Evolutionary conservation across 495 filamentous ascomycete species (phyloP).

Genomic region (Neurospora sp.): DNA sequence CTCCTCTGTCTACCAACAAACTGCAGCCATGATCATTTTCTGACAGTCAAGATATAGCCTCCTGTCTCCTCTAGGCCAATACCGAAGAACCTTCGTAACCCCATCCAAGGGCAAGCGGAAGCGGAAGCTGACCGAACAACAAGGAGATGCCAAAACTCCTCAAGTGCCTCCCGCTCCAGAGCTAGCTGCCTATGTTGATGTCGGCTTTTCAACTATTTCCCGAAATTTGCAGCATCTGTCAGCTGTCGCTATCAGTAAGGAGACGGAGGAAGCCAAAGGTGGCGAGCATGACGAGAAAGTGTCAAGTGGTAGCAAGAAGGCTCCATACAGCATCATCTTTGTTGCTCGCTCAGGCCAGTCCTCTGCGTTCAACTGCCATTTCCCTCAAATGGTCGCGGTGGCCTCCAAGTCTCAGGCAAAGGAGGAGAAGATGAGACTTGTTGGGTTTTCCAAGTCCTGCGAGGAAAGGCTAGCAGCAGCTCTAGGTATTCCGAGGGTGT

Average conservation of each 20-base stretch:
- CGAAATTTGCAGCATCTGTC: slow-evolving; percentile 41
- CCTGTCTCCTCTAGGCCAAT: slow-evolving; percentile 44
- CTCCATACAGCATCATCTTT: slow-evolving; percentile 35
- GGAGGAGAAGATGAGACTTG: slow-evolving; percentile 36
- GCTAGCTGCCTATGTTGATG: slow-evolving; percentile 39
- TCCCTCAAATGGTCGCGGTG: slow-evolving; percentile 46
- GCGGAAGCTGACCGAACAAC: slow-evolving; percentile 16
- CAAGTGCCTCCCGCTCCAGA: slow-evolving; percentile 32
- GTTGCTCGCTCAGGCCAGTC: slow-evolving; percentile 40
- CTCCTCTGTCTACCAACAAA: neutral
- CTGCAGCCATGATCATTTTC: neutral
- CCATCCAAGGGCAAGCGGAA: slow-evolving; percentile 47
- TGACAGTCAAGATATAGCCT: slow-evolving; percentile 29
- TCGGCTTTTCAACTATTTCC: slow-evolving; percentile 49
- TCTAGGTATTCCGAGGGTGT: slow-evolving; percentile 47
- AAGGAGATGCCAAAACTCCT: slow-evolving; percentile 2
- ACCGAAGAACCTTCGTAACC: slow-evolving; percentile 35
- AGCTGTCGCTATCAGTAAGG: neutral
- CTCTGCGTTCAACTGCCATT: slow-evolving; percentile 43
- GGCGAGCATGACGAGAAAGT: neutral
- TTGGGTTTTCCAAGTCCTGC: slow-evolving; percentile 43
- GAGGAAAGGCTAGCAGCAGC: slow-evolving; percentile 40
- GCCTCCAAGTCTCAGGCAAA: slow-evolving; percentile 34
- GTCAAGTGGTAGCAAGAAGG: neutral
- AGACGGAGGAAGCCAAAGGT: neutral